Conservation (phyloP, 192 early-diverging fungal species). For the Linnemannia zychae region DNA sequence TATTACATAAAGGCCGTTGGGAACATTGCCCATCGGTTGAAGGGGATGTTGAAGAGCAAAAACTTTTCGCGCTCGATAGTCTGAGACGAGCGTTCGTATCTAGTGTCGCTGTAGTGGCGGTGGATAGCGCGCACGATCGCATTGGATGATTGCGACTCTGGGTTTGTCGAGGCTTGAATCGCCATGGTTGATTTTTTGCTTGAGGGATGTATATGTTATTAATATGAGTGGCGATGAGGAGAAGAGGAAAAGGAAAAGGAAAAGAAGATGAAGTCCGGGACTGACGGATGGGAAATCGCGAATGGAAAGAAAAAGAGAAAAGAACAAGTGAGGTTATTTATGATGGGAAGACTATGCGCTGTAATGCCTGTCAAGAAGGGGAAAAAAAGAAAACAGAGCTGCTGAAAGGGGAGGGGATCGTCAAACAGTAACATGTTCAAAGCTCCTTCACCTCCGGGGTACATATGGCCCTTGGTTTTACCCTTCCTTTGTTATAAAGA, state of each 20-base stretch:
- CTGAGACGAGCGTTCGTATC: constrained; percentile 18
- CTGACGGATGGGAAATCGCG: not conserved
- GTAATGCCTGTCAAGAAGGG: not conserved
- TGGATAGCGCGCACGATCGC: constrained; percentile 16
- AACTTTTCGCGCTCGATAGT: constrained; percentile 42
- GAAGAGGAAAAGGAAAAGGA: not conserved
- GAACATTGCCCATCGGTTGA: constrained; percentile 67
- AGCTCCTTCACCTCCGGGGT: not conserved
- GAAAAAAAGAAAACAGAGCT: not conserved
- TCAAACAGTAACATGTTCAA: not conserved
- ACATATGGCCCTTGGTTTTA: not conserved
- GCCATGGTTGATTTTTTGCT: not conserved
- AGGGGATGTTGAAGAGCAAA: constrained; percentile 49
- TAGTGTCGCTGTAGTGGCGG: constrained; percentile 39
- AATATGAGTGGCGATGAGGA: not conserved
- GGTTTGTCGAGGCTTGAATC: constrained; percentile 9
- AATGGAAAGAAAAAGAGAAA: not conserved
- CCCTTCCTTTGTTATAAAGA: not conserved
- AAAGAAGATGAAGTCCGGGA: not conserved
- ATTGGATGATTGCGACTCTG: constrained; percentile 13
- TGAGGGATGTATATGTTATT: not conserved
- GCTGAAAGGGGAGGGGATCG: not conserved
- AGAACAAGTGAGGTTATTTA: not conserved
- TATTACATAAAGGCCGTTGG: constrained; percentile 65
- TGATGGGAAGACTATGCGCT: not conserved